Evolutionary conservation across 768 basidiomycete genomes (phyloP), one percentile per base, ranked within the genome.

Genomic region (Crucibulum laeve): DNA sequence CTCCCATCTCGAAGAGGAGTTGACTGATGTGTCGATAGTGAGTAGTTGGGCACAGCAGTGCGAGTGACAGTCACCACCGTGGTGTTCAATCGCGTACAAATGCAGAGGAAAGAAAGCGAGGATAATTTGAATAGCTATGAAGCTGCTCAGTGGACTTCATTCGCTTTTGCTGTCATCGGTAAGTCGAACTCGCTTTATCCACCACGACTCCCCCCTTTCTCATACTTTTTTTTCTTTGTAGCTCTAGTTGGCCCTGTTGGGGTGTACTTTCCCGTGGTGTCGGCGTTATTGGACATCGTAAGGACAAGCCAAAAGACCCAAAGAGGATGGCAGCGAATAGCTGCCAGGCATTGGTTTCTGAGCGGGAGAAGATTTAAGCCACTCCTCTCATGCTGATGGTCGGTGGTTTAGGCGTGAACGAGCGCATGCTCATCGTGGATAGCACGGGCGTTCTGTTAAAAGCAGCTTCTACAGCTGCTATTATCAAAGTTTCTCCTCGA

Each of bases 1-100:
- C n/a, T n/a, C n/a, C n/a, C 14, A 13, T 28, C 0, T 38, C 28
- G 14, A 8, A 8, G 13, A 34, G 15, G 26, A n/a, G 33, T 13
- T 13, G 7, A 17, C 10, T n/a, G n/a, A n/a, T 41, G 17, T 41
- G 24, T 6, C 6, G 38, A 24, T 4, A 14, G 15, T 8, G 10
- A 10, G 11, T 46, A 84, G 84, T 59, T 89, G 11, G 87, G 87
- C 5, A 77, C 77, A 0, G 74, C 84, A 5, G 69, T 87, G 26
- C 87, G 87, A 13, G 69, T 88, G 2, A 82, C 86, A 7, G 70
- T 87, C 13, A 73, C 79, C 5, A 88, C 86, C 0, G 82, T 88
- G 23, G 82, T 87, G 32, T 85, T 78, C 59, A 74, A 88, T 50
- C 60, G 69, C 2, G 73, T 78, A n/a, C 61, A 73, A 8, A 44